A percentile compares a stretch with the other conserved stretches of the same genome.
phyloP scores from a whole-genome alignment of 345 rosid species.

The Corchorus capsularis region DNA sequence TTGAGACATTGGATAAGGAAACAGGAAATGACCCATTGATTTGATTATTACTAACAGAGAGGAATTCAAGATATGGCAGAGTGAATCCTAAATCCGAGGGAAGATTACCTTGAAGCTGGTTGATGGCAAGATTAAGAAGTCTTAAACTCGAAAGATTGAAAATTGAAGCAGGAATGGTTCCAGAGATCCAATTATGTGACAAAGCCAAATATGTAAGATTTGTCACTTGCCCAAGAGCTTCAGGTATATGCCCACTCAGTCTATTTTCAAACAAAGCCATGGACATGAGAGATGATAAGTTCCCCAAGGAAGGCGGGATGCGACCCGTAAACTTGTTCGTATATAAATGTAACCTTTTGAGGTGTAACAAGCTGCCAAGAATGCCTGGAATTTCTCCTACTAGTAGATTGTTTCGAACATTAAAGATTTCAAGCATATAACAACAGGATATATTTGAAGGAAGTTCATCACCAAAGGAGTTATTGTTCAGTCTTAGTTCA shows the following conservation, averaged over 20 bases:
- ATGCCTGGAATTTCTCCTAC: conserved; percentile 20
- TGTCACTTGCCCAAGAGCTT: background rate
- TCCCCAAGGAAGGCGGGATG: conserved; percentile 18
- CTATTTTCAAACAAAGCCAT: background rate
- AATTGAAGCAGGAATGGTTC: conserved; percentile 3
- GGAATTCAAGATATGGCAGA: background rate
- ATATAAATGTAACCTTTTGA: background rate
- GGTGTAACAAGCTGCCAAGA: background rate
- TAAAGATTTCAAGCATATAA: background rate
- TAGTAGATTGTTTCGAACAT: background rate
- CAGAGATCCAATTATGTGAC: background rate
- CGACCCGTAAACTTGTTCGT: conserved; percentile 12
- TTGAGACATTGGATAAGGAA: background rate
- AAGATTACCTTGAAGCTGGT: background rate
- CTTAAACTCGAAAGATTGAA: background rate
- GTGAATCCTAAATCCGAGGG: background rate
- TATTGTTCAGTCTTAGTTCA: background rate
- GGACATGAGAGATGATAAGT: background rate
- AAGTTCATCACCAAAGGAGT: conserved; percentile 21
- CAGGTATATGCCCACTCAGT: conserved; percentile 10
- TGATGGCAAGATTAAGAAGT: background rate
- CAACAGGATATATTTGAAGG: conserved; percentile 20
- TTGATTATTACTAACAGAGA: background rate
- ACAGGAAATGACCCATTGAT: background rate
- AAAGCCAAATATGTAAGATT: no score